A percentile compares a stretch with the other conserved stretches of the same genome.
Evolutionary conservation across 441 rosid species (phyloP).

Genomic region (Biscutella auriculata): DNA sequence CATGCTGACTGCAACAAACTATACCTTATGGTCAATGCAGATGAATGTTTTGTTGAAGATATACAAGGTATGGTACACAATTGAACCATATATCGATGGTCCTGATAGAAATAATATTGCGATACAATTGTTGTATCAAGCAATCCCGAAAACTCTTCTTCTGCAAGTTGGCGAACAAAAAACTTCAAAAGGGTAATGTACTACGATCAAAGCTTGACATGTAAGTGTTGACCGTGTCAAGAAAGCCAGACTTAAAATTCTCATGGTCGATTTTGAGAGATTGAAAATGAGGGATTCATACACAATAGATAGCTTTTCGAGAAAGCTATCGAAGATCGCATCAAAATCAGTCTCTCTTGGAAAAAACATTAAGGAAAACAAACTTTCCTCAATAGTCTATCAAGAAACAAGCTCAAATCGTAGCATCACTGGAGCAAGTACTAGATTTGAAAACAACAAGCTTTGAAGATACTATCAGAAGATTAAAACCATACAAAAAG

Average conservation of each 20-base stretch:
- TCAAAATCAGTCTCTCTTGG: too few species aligned
- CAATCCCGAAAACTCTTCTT: background rate
- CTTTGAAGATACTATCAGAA: background rate
- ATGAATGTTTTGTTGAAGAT: too few species aligned
- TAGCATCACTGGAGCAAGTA: background rate
- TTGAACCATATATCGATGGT: too few species aligned
- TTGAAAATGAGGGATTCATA: background rate
- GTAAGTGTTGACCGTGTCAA: background rate
- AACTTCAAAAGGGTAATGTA: background rate
- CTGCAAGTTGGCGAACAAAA: background rate
- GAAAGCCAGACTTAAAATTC: background rate
- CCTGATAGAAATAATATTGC: background rate
- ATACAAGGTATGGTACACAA: too few species aligned
- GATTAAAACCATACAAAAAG: background rate
- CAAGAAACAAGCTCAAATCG: background rate
- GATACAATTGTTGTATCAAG: background rate
- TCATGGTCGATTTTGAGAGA: too few species aligned
- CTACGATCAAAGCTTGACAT: background rate
- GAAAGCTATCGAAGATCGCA: background rate
- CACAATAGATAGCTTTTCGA: background rate
- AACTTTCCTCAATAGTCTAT: background rate
- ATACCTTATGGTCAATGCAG: too few species aligned
- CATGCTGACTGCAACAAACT: too few species aligned
- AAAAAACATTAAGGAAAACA: background rate
- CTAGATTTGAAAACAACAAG: background rate